phyloP scores from a whole-genome alignment of 495 filamentous ascomycete species.

The Penicillium macrosclerotiorum region DNA sequence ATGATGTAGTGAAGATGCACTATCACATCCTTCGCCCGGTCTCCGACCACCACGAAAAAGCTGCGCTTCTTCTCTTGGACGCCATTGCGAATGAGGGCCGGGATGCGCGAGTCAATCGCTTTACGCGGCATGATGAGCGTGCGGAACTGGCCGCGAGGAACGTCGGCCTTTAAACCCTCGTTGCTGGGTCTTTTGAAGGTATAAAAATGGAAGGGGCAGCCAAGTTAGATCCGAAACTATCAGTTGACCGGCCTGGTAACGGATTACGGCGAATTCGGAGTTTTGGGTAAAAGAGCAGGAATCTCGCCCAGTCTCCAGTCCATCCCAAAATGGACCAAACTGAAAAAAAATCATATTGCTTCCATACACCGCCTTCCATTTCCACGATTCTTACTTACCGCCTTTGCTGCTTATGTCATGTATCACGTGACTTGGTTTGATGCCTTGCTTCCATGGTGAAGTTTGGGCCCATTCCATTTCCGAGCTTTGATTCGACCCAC shows the following conservation, averaged over 20 bases:
- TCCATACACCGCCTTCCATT: slow-evolving; percentile 9
- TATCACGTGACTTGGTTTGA: not conserved
- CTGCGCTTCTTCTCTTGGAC: slow-evolving; percentile 95
- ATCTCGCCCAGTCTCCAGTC: slow-evolving; percentile 6
- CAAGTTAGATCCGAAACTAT: not conserved
- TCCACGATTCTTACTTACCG: slow-evolving; percentile 1
- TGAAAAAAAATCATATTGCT: slow-evolving; percentile 29
- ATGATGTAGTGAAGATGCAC: slow-evolving; percentile 94
- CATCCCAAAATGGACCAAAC: slow-evolving; percentile 12
- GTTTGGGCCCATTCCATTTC: not conserved
- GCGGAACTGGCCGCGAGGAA: slow-evolving; percentile 24
- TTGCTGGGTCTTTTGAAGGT: not conserved
- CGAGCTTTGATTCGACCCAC: no score
- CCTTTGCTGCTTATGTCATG: not conserved
- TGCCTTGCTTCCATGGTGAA: not conserved
- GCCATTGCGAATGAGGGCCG: slow-evolving; percentile 92
- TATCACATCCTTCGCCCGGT: slow-evolving; percentile 95
- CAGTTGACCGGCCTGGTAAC: not conserved
- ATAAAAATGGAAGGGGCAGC: not conserved
- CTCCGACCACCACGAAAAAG: slow-evolving; percentile 96
- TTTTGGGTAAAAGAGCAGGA: slow-evolving; percentile 7
- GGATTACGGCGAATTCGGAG: not conserved
- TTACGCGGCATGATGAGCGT: slow-evolving; percentile 51
- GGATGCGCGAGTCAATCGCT: slow-evolving; percentile 85
- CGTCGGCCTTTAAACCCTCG: slow-evolving; percentile 1